phyloP scores from a whole-genome alignment of 176 grass and related monocot species.

The Elymus sibiricus region DNA sequence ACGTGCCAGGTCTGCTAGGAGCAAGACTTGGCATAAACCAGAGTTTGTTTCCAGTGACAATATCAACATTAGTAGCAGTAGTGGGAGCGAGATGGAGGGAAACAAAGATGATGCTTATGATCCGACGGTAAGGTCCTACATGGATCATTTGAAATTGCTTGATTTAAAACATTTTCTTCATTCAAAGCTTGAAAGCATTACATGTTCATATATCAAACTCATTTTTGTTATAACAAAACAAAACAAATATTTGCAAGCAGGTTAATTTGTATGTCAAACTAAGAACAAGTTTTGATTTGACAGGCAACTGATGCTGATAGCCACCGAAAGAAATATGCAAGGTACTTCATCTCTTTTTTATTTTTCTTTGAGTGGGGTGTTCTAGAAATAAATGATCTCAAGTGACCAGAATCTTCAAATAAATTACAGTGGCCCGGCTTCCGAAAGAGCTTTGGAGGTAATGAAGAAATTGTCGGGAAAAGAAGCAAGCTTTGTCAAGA shows the following conservation, averaged over 20 bases:
- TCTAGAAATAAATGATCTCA: not conserved
- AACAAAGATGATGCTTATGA: not conserved
- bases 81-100: not conserved
- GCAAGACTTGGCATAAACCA: not conserved
- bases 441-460: conserved; percentile 13
- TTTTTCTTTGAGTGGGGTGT: not conserved
- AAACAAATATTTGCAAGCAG: not conserved
- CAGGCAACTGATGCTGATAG: not conserved
- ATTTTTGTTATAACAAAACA: not conserved
- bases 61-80: not conserved
- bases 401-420: not conserved
- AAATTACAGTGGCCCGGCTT: not conserved
- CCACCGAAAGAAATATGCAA: not conserved
- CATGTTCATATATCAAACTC: not conserved
- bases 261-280: not conserved
- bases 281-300: not conserved
- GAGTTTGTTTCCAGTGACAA: not conserved
- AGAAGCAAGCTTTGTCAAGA: conserved; percentile 17
- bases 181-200: not conserved
- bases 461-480: conserved; percentile 3
- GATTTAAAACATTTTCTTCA: not conserved
- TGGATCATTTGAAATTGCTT: not conserved
- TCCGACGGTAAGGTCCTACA: not conserved
- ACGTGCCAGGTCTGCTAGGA: not conserved
- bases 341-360: not conserved